Percentiles rank a stretch among this genome's conserved stretches.
These are phyloP conservation scores for Ascochyta clinopodiicola DNA, from an alignment of 2,329 filamentous ascomycete genomes.

Conservation along the genomic window DNA sequence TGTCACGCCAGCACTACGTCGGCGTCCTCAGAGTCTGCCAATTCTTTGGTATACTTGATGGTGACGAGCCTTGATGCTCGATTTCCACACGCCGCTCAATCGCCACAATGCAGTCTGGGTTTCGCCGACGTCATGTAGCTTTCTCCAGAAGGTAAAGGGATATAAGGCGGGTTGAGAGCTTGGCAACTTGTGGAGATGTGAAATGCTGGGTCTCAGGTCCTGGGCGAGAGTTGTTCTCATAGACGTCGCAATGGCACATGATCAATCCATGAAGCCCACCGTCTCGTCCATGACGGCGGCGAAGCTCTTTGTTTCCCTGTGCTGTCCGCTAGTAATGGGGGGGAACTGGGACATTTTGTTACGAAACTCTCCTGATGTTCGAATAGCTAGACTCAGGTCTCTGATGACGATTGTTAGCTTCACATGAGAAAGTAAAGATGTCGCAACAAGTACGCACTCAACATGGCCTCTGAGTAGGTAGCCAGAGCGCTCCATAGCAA, in stretches of 20 bases:
- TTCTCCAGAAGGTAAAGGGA: too few species aligned
- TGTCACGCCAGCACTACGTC: not conserved
- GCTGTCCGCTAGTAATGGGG: constrained; percentile 43
- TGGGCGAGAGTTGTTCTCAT: too few species aligned
- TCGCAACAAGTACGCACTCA: constrained; percentile 58
- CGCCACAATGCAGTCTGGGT: too few species aligned
- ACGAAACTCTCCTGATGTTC: constrained; percentile 54
- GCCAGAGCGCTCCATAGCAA: constrained; percentile 73
- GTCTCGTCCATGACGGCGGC: constrained; percentile 48
- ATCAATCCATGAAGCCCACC: constrained; percentile 42
- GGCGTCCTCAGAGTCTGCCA: too few species aligned
- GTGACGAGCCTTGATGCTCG: too few species aligned
- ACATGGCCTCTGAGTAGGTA: constrained; percentile 77
- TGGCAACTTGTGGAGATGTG: too few species aligned
- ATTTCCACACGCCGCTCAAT: too few species aligned
- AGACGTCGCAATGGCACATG: not conserved
- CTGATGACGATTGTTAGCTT: constrained; percentile 37
- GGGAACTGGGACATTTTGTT: constrained; percentile 43
- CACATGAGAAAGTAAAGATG: not conserved
- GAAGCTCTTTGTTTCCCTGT: constrained; percentile 46
- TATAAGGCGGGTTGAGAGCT: too few species aligned
- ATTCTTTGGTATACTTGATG: too few species aligned
- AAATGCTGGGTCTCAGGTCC: too few species aligned
- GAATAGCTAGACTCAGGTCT: constrained; percentile 56
- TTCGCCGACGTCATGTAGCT: too few species aligned